These are phyloP conservation scores for Suillus tomentosus DNA, from an alignment of 768 basidiomycete species.

Conservation along the genomic window DNA sequence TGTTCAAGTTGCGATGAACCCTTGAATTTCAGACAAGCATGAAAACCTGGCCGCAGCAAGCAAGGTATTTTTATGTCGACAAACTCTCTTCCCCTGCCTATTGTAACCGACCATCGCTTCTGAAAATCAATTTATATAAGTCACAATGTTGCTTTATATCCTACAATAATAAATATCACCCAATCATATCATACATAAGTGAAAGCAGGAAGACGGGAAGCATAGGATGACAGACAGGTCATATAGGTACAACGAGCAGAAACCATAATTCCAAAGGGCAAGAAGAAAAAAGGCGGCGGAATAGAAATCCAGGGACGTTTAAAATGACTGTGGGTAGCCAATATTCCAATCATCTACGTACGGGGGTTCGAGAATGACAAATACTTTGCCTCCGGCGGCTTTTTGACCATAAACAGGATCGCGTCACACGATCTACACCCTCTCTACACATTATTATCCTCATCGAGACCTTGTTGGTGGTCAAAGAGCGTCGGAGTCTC, in stretches of 20 bases:
- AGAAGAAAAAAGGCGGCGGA: background rate
- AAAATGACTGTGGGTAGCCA: background rate
- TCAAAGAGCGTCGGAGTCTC: conserved; percentile 30
- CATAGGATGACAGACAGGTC: conserved; percentile 11
- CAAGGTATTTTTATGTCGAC: background rate
- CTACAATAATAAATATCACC: conserved; percentile 13
- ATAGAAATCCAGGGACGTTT: background rate
- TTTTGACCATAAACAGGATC: conserved; percentile 37
- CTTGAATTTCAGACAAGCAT: background rate
- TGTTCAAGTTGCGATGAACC: background rate
- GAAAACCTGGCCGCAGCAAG: background rate
- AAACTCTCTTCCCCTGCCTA: background rate
- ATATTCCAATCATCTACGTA: background rate
- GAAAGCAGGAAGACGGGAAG: conserved; percentile 10
- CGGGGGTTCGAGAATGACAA: conserved; percentile 20
- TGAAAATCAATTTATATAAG: background rate
- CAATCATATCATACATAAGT: conserved; percentile 7
- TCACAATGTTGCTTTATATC: conserved; percentile 1
- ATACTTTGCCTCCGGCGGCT: conserved; percentile 23
- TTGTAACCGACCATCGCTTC: background rate
- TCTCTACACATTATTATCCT: conserved; percentile 16
- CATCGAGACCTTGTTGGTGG: conserved; percentile 30
- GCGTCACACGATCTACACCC: conserved; percentile 14
- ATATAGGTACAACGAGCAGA: background rate
- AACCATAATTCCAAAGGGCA: background rate